A percentile compares a stretch with the other conserved stretches of the same genome.
phyloP scores from a whole-genome alignment of 176 grass and related monocot genomes.

The Pharus latifolius region DNA sequence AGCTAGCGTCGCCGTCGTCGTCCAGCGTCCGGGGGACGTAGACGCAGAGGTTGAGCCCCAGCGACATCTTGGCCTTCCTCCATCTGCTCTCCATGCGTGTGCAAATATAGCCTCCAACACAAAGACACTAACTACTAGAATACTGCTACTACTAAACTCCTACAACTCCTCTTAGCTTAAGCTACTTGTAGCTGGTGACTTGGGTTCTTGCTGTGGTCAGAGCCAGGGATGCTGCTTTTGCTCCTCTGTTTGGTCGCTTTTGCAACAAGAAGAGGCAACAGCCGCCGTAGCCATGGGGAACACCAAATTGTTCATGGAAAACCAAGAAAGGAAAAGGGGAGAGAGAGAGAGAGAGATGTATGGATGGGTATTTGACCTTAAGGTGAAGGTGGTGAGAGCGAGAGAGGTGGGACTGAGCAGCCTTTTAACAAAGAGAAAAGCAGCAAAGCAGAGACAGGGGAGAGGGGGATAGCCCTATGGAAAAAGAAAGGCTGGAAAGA shows the following conservation, averaged over 20 bases:
- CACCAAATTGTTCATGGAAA: conserved; percentile 1
- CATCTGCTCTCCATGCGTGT: conserved; percentile 63
- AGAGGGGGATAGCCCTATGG: conserved; percentile 1
- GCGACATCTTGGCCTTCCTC: conserved; percentile 84
- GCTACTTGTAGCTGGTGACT: conserved; percentile 16
- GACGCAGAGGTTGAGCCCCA: conserved; percentile 82
- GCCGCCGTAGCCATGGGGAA: conserved; percentile 17
- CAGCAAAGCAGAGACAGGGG: conserved; percentile 11
- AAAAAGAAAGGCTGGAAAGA: conserved; percentile 5
- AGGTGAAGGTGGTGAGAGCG: not conserved
- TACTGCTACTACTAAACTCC: not conserved
- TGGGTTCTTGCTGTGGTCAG: conserved; percentile 5
- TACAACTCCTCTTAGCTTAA: not conserved
- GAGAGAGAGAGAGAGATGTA: not conserved
- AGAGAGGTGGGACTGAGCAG: conserved; percentile 1
- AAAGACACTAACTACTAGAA: too few relatives aligned
- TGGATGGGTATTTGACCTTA: conserved; percentile 38
- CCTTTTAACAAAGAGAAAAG: conserved; percentile 44
- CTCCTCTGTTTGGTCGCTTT: conserved; percentile 13
- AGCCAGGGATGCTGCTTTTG: conserved; percentile 7
- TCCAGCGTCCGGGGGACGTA: conserved; percentile 66
- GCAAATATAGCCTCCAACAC: not conserved
- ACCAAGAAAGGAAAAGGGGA: not conserved
- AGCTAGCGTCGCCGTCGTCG: conserved; percentile 17
- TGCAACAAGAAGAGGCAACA: not conserved